Base-by-base conservation (phyloP, 164 flowering plant species). In the Litsea cubeba region DNA sequence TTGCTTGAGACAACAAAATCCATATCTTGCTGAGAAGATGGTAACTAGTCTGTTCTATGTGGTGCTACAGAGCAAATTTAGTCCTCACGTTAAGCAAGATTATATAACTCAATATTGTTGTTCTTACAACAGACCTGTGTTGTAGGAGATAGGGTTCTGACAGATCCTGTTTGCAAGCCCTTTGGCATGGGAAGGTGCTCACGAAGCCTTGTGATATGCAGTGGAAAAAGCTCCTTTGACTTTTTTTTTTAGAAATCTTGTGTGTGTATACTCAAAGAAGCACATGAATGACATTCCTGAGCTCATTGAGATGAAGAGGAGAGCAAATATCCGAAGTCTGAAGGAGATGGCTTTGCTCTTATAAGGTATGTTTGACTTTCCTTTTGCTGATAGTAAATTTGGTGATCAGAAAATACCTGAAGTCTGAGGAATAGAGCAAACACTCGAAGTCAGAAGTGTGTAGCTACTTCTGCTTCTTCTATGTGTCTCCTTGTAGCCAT, bases 121-220 rank as follows among this genome's bases (percentile, higher is more conserved):
- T 54, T 68, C 54, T 10, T 81, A 4, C 62, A 71, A 80, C 91
- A 95, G 99, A 90, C 84, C 70, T 93, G 80, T 77, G 82, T 95
- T n/a, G 99, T 98, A 17, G 99, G 99, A 60, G 99, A 95, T 79
- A 87, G 99, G 80, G 99, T 95, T 71, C 50, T 95, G 30, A 86
- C 97, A 74, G 99, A 95, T 82, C 90, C 96, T 81, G 90, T 95
- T 35, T 90, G 98, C 91, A 95, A 91, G 86, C 99, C 99, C 51
- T 95, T 93, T 76, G 91, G 99, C 84, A 95, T 93, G 90, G 99
- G 99, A 84, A 95, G 99, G 99, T 93, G 75, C 72, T 78, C 30
- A 17, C 18, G 12, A 63, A 11, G 40, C 69, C 69, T 65, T 26
- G 20, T 12, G 11, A 30, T 30, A 65, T 22, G 30, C 18, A 26